Evolutionary conservation across 2,329 filamentous ascomycete species (phyloP).

Genomic region (Talaromyces sp.): DNA sequence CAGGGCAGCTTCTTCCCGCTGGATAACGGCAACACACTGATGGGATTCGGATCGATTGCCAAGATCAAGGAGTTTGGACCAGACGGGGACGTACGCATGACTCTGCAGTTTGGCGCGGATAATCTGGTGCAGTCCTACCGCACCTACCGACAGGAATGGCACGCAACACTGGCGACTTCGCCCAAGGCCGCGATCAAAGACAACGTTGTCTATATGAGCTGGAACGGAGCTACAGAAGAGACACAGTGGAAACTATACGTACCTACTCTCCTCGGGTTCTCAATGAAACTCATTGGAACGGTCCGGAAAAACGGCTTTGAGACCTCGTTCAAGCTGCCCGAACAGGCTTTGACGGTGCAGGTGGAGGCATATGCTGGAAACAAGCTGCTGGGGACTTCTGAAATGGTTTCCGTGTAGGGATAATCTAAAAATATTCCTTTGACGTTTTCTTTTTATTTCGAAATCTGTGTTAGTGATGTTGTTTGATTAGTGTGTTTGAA

Average conservation of each 20-base stretch:
- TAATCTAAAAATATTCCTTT: no score
- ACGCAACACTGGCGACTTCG: background rate
- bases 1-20: conserved; percentile 11
- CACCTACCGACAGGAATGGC: background rate
- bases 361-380: no score
- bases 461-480: no score
- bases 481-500: no score
- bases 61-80: conserved; percentile 11
- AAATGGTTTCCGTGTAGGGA: no score
- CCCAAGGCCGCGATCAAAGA: background rate
- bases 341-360: no score
- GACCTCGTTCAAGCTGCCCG: no score
- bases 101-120: background rate
- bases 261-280: no score
- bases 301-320: no score
- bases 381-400: no score
- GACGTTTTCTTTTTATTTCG: no score
- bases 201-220: conserved; percentile 10
- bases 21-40: background rate
- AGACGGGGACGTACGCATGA: conserved; percentile 8
- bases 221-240: conserved; percentile 12
- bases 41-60: conserved; percentile 8
- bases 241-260: conserved; percentile 3
- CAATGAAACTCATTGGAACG: no score
- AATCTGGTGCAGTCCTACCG: background rate